Base-by-base conservation (phyloP, 305 asterid genomes). In the Withania somnifera region DNA sequence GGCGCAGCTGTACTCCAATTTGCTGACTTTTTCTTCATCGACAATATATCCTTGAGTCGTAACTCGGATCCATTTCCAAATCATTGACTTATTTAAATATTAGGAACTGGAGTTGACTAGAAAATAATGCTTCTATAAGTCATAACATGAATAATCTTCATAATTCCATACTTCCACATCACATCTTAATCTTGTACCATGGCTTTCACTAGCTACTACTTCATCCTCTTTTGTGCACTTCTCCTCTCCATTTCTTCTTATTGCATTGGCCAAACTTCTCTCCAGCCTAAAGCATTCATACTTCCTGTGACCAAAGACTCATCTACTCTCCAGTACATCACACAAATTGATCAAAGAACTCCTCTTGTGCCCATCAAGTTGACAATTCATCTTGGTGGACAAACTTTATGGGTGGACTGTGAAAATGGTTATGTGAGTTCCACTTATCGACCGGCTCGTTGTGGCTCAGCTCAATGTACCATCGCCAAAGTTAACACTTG, bases 351-450 rank as follows among this genome's bases (percentile, higher is more conserved):
- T 19, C 82, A 58, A 77, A 61, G 85, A 77, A 75, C 85, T 24
- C 85, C 82, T 3, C 61, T 61, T 22, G 82, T 82, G 15, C 68
- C 85, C 19, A 30, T 82, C 42, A 76, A 82, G n/a, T 56, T 82
- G 5, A 77, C 85, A 3, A 80, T 82, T n/a, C 82, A 82, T 32
- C 85, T 82, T 75, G 85, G 85, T 45, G 85, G 85, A 20, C 85
- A 60, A 36, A 75, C 51, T 22, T 9, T 82, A 3, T 82, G 85
- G 85, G 77, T 58, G 20, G 82, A 82, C 24, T 77, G 85, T 30
- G 77, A 75, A 4, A 34, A 58, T 28, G 82, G 78, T 24, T 82
- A 60, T 32, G 66, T 82, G n/a, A 75, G 67, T 77, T 81, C 79
- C 57, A 61, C 83, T 51, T 79, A 79, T 24, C 53, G 24, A 26